phyloP scores from a whole-genome alignment of 2,329 filamentous ascomycete species.

The Fusarium sp. region DNA sequence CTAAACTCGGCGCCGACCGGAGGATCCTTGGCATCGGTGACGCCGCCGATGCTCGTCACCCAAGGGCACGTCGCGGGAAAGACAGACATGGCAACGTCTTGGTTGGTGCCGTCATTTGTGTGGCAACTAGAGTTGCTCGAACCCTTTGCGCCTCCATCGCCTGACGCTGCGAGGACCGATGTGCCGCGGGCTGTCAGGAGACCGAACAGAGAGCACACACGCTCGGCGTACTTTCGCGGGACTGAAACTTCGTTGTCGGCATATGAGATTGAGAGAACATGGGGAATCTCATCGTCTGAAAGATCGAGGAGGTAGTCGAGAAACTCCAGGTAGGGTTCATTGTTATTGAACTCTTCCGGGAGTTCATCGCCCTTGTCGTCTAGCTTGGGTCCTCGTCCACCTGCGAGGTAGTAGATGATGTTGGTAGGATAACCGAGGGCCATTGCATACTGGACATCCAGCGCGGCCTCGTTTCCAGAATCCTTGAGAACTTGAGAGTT shows the following conservation, averaged over 20 bases:
- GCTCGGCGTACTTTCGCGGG: slow-evolving; percentile 61
- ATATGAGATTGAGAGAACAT: slow-evolving; percentile 69
- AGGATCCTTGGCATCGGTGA: slow-evolving; percentile 51
- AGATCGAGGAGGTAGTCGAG: slow-evolving; percentile 62
- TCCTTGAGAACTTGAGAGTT: slow-evolving; percentile 54
- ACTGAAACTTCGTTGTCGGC: slow-evolving; percentile 69
- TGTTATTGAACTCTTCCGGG: slow-evolving; percentile 50
- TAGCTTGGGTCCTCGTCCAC: slow-evolving; percentile 57
- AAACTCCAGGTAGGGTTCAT: slow-evolving; percentile 69
- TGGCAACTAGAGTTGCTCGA: slow-evolving; percentile 63
- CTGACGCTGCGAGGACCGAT: slow-evolving; percentile 62
- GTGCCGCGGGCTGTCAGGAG: slow-evolving; percentile 65
- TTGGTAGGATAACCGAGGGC: slow-evolving; percentile 58
- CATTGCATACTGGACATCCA: slow-evolving; percentile 63
- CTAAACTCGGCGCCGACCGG: slow-evolving; percentile 59
- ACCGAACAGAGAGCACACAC: slow-evolving; percentile 65
- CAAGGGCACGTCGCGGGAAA: slow-evolving; percentile 78
- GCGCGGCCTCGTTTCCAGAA: slow-evolving; percentile 58
- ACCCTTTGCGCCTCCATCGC: slow-evolving; percentile 62
- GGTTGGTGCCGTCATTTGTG: slow-evolving; percentile 68
- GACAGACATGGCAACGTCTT: slow-evolving; percentile 66
- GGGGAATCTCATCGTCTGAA: slow-evolving; percentile 60
- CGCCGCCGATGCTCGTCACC: slow-evolving; percentile 75
- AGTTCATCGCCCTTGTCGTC: slow-evolving; percentile 52
- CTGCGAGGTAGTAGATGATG: slow-evolving; percentile 58